Conservation (phyloP, 768 basidiomycete genomes). For the Tulasnella sp. region DNA sequence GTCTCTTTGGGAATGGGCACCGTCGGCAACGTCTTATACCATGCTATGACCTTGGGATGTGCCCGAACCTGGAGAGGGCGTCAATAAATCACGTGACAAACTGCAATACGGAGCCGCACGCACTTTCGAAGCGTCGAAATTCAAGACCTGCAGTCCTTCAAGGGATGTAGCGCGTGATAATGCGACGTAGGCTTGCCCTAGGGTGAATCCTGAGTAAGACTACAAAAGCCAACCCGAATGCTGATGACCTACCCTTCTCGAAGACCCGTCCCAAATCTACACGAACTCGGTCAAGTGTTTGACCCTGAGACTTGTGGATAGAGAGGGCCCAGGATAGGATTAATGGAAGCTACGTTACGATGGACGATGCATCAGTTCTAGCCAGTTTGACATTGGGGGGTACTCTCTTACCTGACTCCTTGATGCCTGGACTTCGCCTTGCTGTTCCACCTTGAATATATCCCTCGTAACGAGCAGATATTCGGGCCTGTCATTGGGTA, state of each 20-base stretch:
- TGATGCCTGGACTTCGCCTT: constrained; percentile 68
- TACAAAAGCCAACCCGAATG: neutral
- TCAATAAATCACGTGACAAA: neutral
- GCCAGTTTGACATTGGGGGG: neutral
- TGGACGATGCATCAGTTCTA: neutral
- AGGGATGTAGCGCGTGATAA: constrained; percentile 79
- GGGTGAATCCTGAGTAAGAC: neutral
- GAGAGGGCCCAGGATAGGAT: constrained; percentile 97
- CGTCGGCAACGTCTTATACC: constrained; percentile 48
- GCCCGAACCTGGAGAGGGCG: constrained; percentile 41
- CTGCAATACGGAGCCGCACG: neutral
- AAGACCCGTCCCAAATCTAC: constrained; percentile 90
- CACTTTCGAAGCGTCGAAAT: constrained; percentile 67
- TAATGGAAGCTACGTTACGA: constrained; percentile 50
- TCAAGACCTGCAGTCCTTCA: constrained; percentile 72
- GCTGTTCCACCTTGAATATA: constrained; percentile 74
- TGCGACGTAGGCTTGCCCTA: constrained; percentile 85
- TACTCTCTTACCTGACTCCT: constrained; percentile 53
- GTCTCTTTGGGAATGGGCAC: neutral
- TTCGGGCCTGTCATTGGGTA: constrained; percentile 37
- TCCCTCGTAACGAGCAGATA: constrained; percentile 53
- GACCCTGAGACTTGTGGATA: constrained; percentile 97
- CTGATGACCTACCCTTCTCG: constrained; percentile 55
- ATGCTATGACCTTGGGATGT: constrained; percentile 57
- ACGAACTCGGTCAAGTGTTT: constrained; percentile 88